Conservation (phyloP, 2,329 filamentous ascomycete species). For the Talaromyces piceae region DNA sequence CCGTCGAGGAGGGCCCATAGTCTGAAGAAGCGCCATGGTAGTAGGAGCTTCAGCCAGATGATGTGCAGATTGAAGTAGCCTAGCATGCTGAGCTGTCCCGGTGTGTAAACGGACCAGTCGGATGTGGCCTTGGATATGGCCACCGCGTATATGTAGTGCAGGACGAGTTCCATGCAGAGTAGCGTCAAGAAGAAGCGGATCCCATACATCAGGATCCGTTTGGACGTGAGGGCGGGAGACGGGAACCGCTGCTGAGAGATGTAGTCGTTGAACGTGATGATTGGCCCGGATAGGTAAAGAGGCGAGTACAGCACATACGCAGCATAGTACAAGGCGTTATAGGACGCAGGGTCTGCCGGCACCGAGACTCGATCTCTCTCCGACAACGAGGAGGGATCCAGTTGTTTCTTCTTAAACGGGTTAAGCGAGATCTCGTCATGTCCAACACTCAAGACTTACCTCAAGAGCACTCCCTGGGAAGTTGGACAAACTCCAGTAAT, state of each 20-base stretch:
- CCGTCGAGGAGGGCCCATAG: slow-evolving; percentile 90
- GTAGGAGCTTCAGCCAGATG: slow-evolving; percentile 88
- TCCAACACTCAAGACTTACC: slow-evolving; percentile 51
- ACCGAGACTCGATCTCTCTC: slow-evolving; percentile 79
- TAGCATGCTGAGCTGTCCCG: slow-evolving; percentile 79
- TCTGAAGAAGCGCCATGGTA: slow-evolving; percentile 97
- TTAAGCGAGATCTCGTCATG: slow-evolving; percentile 16
- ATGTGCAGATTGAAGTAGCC: slow-evolving; percentile 95
- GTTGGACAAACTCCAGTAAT: slow-evolving; percentile 79
- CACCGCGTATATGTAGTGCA: slow-evolving; percentile 89
- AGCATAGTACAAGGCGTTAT: slow-evolving; percentile 74
- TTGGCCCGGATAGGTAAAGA: slow-evolving; percentile 85
- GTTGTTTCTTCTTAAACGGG: slow-evolving; percentile 87
- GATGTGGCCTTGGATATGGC: slow-evolving; percentile 80
- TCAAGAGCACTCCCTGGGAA: slow-evolving; percentile 63
- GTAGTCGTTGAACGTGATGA: slow-evolving; percentile 97
- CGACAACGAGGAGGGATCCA: slow-evolving; percentile 78
- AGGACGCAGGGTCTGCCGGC: slow-evolving; percentile 65
- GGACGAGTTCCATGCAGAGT: slow-evolving; percentile 80
- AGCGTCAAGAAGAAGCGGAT: slow-evolving; percentile 74
- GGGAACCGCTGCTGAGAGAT: slow-evolving; percentile 75
- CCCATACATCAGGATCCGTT: slow-evolving; percentile 71
- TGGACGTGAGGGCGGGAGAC: slow-evolving; percentile 59
- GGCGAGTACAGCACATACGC: slow-evolving; percentile 88
- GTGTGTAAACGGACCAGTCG: slow-evolving; percentile 74